These are phyloP conservation scores for Byssothecium circinans DNA, from an alignment of 2,329 filamentous ascomycete species.

Conservation along the genomic window DNA sequence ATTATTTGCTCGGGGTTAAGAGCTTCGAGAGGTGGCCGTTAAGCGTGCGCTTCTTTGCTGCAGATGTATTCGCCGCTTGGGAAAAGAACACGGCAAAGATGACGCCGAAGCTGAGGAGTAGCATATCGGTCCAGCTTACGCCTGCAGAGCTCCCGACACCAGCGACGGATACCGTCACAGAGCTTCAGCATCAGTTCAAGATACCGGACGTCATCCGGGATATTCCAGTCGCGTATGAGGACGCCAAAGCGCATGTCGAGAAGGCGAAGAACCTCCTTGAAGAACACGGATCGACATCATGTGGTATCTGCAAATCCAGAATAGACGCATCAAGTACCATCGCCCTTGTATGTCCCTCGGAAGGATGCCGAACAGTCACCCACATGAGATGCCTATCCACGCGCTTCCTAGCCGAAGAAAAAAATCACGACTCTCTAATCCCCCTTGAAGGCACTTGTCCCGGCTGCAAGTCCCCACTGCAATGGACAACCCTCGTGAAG, in stretches of 20 bases:
- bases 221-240: conserved; percentile 57
- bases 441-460: conserved; percentile 74
- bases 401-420: conserved; percentile 51
- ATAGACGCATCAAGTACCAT: conserved; percentile 45
- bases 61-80: conserved; percentile 73
- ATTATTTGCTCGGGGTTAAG: conserved; percentile 74
- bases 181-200: conserved; percentile 3
- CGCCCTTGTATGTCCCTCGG: conserved; percentile 55
- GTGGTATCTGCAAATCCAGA: conserved; percentile 53
- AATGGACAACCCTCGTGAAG: conserved; percentile 79
- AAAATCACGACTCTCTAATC: conserved; percentile 53
- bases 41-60: conserved; percentile 73
- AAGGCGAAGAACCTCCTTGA: conserved; percentile 48
- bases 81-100: conserved; percentile 49
- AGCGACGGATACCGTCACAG: conserved; percentile 14
- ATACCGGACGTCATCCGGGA: conserved; percentile 39
- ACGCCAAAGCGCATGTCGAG: conserved; percentile 53
- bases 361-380: conserved; percentile 51
- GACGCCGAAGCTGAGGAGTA: conserved; percentile 25
- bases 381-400: conserved; percentile 61
- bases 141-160: conserved; percentile 30
- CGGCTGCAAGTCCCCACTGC: conserved; percentile 61
- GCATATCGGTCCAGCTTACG: conserved; percentile 32
- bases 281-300: conserved; percentile 31
- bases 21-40: conserved; percentile 87